Base-by-base conservation (phyloP, 2,329 filamentous ascomycete species). In the Paraconiothyrium sp. region DNA sequence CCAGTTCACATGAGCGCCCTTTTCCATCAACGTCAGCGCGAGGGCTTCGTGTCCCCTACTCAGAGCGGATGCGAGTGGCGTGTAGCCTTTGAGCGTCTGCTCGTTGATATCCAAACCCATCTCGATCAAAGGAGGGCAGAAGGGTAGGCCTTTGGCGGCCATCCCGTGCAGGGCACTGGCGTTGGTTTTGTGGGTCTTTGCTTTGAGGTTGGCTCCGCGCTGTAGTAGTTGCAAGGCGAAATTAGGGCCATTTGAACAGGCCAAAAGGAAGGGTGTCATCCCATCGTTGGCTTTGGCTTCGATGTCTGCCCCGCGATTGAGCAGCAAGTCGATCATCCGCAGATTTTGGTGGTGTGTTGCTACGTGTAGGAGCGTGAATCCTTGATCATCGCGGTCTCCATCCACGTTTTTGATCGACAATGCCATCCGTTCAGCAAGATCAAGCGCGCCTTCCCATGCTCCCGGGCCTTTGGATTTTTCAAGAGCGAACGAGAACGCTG, bases 251-350 rank as follows among this genome's bases (percentile, higher is more conserved):
- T 55, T 57, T 32, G 67, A 57, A 48, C 64, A 66, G 9, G 64
- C 63, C 1, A 67, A 6, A 4, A 71, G 59, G 43, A 72, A 62
- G 6, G 70, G 68, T 1, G 67, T 69, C 10, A 58, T 49, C 7
- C 66, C 66, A 30, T 50, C 51, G 10, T 56, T 34, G 43, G 65
- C 57, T 2, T 20, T 54, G 6, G 60, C 54, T 43, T 71, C 63
- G 20, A 71, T 60, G 52, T 68, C 52, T 16, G 60, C 60, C n/a
- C 83, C 22, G 84, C 85, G 22, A 82, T 96, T 24, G 91, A 97
- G 77, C 88, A 93, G 57, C 91, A 96, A 79, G 89, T 97, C 72
- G 87, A 91, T 63, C 84, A 85, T 63, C 84, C 97, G 39, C 90
- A 89, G 70, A 85, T 86, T 51, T 10, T 61, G 55, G 24, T 62